These are phyloP conservation scores for Ustilago vetiveriae DNA, from an alignment of 1,284 basidiomycete species.

Conservation along the genomic window DNA sequence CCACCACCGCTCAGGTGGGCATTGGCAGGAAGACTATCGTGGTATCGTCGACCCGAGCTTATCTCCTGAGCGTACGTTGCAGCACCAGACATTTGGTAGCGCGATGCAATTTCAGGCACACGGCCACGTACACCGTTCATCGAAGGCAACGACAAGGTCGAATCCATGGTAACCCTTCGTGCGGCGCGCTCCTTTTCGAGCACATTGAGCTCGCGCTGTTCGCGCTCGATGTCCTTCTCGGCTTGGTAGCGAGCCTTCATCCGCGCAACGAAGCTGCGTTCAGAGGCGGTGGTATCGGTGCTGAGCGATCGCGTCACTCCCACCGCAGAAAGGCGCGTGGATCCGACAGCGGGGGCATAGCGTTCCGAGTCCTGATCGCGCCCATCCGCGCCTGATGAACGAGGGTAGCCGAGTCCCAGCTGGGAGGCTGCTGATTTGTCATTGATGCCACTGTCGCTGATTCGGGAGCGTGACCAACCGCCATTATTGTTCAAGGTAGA, in stretches of 20 bases:
- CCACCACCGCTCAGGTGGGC: conserved; percentile 5
- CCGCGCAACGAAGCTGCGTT: conserved; percentile 61
- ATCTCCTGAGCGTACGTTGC: conserved; percentile 19
- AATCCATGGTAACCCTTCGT: conserved; percentile 37
- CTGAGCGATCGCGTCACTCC: conserved; percentile 55
- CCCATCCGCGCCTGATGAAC: conserved; percentile 4
- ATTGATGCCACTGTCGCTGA: conserved; percentile 13
- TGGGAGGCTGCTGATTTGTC: conserved; percentile 13
- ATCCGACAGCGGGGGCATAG: conserved; percentile 53
- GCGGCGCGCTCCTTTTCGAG: conserved; percentile 41
- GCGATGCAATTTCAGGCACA: conserved; percentile 52
- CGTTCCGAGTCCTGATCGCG: conserved; percentile 45
- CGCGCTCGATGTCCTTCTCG: conserved; percentile 51
- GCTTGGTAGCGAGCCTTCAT: conserved; percentile 64
- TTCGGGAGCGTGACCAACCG: conserved; percentile 15
- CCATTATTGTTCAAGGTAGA: conserved; percentile 13
- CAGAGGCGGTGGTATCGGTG: conserved; percentile 57
- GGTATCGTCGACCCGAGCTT: conserved; percentile 12
- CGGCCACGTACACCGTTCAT: conserved; percentile 21
- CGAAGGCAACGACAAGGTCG: conserved; percentile 19
- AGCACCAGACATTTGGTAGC: conserved; percentile 23
- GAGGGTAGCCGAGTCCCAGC: conserved; percentile 33
- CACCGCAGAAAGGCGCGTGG: conserved; percentile 40
- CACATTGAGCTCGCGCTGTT: conserved; percentile 41
- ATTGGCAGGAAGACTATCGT: conserved; percentile 35